Evolutionary conservation across 306 rosid genomes (phyloP).

Genomic region (Prunus davidiana): DNA sequence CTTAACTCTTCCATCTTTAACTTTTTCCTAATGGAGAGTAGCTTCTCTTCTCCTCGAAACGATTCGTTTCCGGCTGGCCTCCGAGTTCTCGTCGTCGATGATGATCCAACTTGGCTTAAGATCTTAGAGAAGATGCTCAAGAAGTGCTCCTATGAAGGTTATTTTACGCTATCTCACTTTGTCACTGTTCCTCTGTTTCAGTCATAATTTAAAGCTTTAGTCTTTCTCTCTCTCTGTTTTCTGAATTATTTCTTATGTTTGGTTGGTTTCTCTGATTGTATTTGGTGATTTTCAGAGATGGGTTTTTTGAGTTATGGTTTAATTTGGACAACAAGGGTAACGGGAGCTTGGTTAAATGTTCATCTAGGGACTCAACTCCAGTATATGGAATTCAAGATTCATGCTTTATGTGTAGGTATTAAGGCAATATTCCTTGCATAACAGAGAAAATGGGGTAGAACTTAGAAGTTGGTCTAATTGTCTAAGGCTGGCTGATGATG

Average conservation of each 20-base stretch:
- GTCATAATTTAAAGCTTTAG: neutral
- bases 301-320: conserved; percentile 13
- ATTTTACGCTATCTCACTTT: neutral
- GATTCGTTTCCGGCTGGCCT: conserved; percentile 89
- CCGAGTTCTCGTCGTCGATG: conserved; percentile 91
- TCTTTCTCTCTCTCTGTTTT: neutral
- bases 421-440: neutral
- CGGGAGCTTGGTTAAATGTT: neutral
- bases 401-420: neutral
- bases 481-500: neutral
- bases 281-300: conserved; percentile 16
- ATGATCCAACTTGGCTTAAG: conserved; percentile 94
- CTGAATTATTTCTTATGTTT: neutral
- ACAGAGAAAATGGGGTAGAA: neutral
- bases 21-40: conserved; percentile 59
- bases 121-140: conserved; percentile 98
- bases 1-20: conserved; percentile 1
- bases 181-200: neutral
- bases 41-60: conserved; percentile 68
- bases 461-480: neutral
- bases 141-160: conserved; percentile 88
- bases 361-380: neutral
- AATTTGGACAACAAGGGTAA: conserved; percentile 8
- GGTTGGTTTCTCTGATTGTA: neutral
- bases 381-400: neutral